Evolutionary conservation across 148 eudicot species (phyloP).

Genomic region (Amaranthus hypochondriacus): DNA sequence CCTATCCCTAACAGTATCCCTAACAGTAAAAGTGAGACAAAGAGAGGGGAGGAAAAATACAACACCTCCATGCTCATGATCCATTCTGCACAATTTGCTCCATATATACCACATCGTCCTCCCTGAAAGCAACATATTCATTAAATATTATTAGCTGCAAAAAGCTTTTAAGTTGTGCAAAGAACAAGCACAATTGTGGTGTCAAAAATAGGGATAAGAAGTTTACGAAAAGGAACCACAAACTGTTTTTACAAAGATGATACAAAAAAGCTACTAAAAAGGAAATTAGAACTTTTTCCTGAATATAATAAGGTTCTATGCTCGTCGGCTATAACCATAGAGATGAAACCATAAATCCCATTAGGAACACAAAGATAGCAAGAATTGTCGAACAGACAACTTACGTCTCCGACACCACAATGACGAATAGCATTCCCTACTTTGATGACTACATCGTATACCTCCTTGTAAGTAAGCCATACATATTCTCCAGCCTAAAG

Average conservation of each 20-base stretch:
- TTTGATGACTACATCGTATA: conserved; percentile 64
- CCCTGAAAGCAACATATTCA: conserved; percentile 48
- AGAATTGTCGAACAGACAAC: conserved; percentile 6
- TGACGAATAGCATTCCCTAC: conserved; percentile 86
- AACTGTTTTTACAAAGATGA: neutral
- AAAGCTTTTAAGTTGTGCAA: neutral
- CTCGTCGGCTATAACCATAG: neutral
- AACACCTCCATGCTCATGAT: conserved; percentile 98
- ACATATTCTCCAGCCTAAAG: conserved; percentile 72
- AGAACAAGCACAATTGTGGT: neutral
- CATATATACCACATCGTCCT: conserved; percentile 87
- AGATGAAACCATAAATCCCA: neutral
- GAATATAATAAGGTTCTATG: neutral
- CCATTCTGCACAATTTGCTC: conserved; percentile 83
- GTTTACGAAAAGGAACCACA: neutral
- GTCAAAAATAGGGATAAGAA: neutral
- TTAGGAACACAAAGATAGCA: neutral
- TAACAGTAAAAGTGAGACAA: neutral
- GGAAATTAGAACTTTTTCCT: neutral
- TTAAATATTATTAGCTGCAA: neutral
- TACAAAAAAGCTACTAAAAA: neutral
- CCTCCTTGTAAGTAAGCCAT: conserved; percentile 89
- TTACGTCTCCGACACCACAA: conserved; percentile 70
- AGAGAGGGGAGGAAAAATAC: conserved; percentile 14
- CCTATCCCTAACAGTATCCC: neutral